Evolutionary conservation across 768 basidiomycete species (phyloP), one percentile per base, ranked within the genome.

Genomic region (Lanmaoa rubissima): DNA sequence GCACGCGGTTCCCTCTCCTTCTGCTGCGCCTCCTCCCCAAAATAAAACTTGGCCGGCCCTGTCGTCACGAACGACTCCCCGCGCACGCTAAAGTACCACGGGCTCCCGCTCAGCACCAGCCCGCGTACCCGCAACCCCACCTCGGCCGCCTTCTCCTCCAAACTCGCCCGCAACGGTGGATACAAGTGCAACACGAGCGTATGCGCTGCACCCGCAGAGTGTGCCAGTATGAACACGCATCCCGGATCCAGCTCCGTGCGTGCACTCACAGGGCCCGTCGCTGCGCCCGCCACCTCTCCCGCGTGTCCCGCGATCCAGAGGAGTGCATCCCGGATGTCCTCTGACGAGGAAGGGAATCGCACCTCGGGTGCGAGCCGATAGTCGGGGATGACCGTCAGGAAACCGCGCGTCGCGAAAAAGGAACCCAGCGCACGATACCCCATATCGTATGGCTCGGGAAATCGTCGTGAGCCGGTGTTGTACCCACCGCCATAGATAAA

Each of bases 401-500:
- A 79, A 0, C 86, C 86, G 16, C 69, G 75, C 10, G 75, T 73
- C 0, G 86, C 82, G 68, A 82, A 89, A 74, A 81, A 88, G 4
- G 83, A 72, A 0, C 81, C 87, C 9, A 88, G 61, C 55, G 78
- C 79, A n/a, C 75, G 74, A 63, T 87, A 87, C 11, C 68, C 74
- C 46, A 86, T 76, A 43, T 81, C 78, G 43, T 74, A 74, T 0
- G 84, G 78, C 10, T 76, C 69, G 1, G 78, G 73, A 41, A 80
- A 64, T 9, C 71, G 75, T n/a, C 83, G 79, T 0, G 74, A 72
- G 1, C 87, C 87, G 0, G 68, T 65, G 58, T 72, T 71, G 64
- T 85, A 86, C 3, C 86, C 85, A 2, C 87, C 87, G 1, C 87
- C 87, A 58, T 90, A 88, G 41, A 83, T 57, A 69, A 81, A 88